phyloP scores from a whole-genome alignment of 78 protist species.

The Diacronema lutheri region DNA sequence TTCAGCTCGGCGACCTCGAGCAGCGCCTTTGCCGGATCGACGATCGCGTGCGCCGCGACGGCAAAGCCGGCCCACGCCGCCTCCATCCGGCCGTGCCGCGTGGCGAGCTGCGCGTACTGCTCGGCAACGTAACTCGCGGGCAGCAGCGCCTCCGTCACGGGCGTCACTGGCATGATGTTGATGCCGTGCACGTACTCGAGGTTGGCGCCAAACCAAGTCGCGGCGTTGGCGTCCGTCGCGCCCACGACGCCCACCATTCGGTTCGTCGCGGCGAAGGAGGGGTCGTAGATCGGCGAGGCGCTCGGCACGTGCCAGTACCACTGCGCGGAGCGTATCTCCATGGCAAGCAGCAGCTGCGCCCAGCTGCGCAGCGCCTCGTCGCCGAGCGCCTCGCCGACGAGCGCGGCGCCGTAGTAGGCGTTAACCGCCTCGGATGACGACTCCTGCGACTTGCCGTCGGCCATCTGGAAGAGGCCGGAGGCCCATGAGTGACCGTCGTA shows the following conservation, averaged over 20 bases:
- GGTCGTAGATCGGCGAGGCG: background rate
- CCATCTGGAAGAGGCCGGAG: background rate
- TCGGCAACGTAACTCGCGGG: background rate
- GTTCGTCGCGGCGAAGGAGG: background rate
- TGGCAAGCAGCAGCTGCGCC: background rate
- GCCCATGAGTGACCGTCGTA: background rate
- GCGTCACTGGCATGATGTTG: background rate
- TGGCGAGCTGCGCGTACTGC: background rate
- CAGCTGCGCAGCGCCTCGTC: too few species aligned
- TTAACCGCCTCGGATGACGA: background rate
- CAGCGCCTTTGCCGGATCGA: background rate
- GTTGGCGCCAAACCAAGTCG: background rate
- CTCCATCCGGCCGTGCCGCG: background rate
- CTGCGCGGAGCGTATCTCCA: background rate
- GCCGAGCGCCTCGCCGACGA: background rate
- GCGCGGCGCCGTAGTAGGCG: background rate
- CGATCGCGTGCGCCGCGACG: background rate
- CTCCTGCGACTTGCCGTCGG: background rate
- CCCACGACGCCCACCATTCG: background rate
- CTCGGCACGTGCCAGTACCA: background rate
- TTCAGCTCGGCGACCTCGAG: background rate
- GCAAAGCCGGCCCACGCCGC: background rate
- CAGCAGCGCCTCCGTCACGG: background rate
- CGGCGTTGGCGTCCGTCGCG: background rate
- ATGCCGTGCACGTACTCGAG: background rate